Evolutionary conservation across 345 rosid species (phyloP).

Genomic region (Hypericum androsaemum): DNA sequence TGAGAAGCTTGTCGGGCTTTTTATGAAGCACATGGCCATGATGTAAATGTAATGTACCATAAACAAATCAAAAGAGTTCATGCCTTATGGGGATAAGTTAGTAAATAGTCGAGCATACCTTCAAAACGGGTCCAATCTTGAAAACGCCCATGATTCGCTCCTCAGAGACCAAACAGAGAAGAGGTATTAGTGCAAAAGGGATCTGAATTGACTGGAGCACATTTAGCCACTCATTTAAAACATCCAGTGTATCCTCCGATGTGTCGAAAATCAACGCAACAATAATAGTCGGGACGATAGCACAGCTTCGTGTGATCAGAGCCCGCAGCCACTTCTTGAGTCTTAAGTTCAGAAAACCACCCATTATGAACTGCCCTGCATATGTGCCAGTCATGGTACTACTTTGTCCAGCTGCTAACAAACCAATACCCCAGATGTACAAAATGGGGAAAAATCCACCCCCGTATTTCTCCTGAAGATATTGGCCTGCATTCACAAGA

Average conservation of each 20-base stretch:
- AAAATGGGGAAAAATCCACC: constrained; percentile 84
- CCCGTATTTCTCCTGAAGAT: constrained; percentile 78
- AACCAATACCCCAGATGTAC: constrained; percentile 86
- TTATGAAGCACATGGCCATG: too few relatives aligned
- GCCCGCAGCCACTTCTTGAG: constrained; percentile 95
- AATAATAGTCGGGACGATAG: constrained; percentile 70
- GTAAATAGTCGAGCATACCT: constrained; percentile 36
- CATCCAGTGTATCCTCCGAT: constrained; percentile 57
- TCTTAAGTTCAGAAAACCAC: constrained; percentile 78
- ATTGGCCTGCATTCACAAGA: constrained; percentile 74
- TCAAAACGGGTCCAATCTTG: constrained; percentile 55
- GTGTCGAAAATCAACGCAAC: constrained; percentile 74
- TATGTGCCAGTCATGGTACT: constrained; percentile 91
- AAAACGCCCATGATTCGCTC: constrained; percentile 78
- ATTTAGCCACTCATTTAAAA: constrained; percentile 81
- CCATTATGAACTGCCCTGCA: constrained; percentile 95
- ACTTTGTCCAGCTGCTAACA: constrained; percentile 92
- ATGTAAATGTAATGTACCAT: too few relatives aligned
- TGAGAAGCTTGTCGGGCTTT: too few relatives aligned
- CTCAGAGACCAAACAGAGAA: constrained; percentile 72
- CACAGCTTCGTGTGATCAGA: constrained; percentile 79
- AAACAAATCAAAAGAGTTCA: too few relatives aligned
- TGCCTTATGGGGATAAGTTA: neutral
- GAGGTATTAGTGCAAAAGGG: constrained; percentile 85
- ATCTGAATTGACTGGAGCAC: constrained; percentile 83